phyloP scores from a whole-genome alignment of 2,329 filamentous ascomycete genomes.

The Rosellinia necatrix region DNA sequence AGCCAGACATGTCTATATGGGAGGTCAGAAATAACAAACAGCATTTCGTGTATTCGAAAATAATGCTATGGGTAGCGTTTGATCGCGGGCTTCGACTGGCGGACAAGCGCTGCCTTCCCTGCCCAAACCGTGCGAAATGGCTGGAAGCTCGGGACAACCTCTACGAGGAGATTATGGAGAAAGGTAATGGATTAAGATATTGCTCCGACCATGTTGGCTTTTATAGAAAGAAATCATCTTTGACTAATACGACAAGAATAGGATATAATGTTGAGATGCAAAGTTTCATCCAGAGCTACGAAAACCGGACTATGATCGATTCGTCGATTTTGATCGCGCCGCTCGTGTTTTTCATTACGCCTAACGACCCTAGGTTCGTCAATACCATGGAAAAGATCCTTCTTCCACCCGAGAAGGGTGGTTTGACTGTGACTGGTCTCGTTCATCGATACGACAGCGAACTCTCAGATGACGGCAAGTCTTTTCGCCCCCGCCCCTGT shows the following conservation, averaged over 20 bases:
- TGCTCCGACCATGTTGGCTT: not conserved
- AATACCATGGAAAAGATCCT: conserved; percentile 75
- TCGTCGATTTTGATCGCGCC: conserved; percentile 77
- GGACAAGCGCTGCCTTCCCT: conserved; percentile 77
- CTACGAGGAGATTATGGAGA: conserved; percentile 79
- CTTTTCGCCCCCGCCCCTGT: not conserved
- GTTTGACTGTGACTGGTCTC: conserved; percentile 73
- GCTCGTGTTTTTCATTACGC: conserved; percentile 78
- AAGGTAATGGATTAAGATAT: conserved; percentile 46
- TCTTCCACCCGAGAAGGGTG: conserved; percentile 73
- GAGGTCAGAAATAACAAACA: conserved; percentile 77
- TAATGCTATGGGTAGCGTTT: conserved; percentile 83
- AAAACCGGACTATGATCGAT: conserved; percentile 71
- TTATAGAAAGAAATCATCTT: not conserved
- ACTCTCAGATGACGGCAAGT: conserved; percentile 68
- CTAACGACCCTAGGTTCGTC: conserved; percentile 76
- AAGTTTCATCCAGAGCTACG: conserved; percentile 77
- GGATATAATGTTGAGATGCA: conserved; percentile 73
- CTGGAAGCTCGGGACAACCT: conserved; percentile 67
- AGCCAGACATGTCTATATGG: conserved; percentile 83
- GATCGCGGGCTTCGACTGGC: conserved; percentile 74
- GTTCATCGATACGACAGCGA: conserved; percentile 77
- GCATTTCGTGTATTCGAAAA: conserved; percentile 80
- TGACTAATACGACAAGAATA: conserved; percentile 25
- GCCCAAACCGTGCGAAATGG: conserved; percentile 71